phyloP scores from a whole-genome alignment of 1,139 yeast species.

The Saccharomyces pastorianus region DNA sequence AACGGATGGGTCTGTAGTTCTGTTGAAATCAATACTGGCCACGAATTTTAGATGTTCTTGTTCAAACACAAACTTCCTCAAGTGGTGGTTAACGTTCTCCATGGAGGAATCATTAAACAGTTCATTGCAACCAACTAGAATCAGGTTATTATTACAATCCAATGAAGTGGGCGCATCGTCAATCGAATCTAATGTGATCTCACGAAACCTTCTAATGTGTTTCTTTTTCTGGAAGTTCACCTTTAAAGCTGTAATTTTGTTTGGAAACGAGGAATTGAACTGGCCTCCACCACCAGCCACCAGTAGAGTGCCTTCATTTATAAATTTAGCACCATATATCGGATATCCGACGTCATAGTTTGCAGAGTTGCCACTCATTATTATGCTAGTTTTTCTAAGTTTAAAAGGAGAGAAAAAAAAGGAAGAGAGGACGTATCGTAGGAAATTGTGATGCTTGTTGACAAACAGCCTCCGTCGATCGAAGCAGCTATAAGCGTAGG shows the following conservation, averaged over 20 bases:
- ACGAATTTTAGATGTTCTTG: constrained; percentile 55
- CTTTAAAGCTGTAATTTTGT: constrained; percentile 67
- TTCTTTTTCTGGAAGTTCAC: constrained; percentile 44
- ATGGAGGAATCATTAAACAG: constrained; percentile 40
- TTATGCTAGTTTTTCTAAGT: neutral
- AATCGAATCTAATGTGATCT: constrained; percentile 49
- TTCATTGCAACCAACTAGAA: constrained; percentile 72
- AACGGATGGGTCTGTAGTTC: constrained; percentile 38
- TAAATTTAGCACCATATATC: constrained; percentile 67
- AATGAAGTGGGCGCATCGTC: constrained; percentile 74
- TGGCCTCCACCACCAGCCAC: constrained; percentile 96
- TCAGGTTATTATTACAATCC: constrained; percentile 44
- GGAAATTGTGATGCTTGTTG: neutral
- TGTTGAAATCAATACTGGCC: constrained; percentile 43
- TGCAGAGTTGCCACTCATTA: constrained; percentile 29
- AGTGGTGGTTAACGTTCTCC: constrained; percentile 60
- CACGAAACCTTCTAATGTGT: constrained; percentile 53
- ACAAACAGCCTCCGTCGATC: neutral
- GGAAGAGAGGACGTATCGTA: neutral
- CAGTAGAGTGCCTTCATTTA: constrained; percentile 51
- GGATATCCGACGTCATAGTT: constrained; percentile 64
- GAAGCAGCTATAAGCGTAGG: neutral
- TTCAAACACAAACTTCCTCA: constrained; percentile 54
- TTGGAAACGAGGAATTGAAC: constrained; percentile 81
- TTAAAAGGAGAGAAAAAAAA: neutral